phyloP scores from a whole-genome alignment of 805 yeast genomes.

The Myxozyma sirexii region DNA sequence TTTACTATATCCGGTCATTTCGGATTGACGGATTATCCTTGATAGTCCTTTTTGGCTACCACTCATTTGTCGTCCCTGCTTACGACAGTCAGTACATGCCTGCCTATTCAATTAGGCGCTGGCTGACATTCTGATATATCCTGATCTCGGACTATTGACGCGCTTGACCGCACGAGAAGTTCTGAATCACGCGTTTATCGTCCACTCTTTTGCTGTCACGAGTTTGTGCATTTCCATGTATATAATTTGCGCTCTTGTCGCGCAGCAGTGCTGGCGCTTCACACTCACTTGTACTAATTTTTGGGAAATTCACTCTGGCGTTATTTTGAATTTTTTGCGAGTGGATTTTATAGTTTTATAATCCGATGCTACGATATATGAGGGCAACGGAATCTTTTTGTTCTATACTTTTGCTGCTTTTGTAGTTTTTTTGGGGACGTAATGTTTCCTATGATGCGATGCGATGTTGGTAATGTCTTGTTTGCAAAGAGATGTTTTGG shows the following conservation, averaged over 20 bases:
- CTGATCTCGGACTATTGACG: background rate
- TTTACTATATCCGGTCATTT: too few species aligned
- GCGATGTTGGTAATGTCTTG: too few species aligned
- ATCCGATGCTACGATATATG: too few species aligned
- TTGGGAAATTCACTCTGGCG: background rate
- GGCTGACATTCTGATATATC: background rate
- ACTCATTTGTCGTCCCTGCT: background rate
- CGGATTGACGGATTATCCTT: background rate
- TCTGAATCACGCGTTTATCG: background rate
- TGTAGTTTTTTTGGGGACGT: background rate
- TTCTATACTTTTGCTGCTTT: background rate
- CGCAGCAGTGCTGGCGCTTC: background rate
- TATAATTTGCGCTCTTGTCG: background rate
- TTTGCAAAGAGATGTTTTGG: too few species aligned
- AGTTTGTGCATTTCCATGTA: background rate
- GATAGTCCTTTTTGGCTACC: background rate
- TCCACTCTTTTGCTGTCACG: background rate
- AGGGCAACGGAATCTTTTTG: too few species aligned
- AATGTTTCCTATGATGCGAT: too few species aligned
- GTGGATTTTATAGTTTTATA: background rate
- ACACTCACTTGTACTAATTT: background rate
- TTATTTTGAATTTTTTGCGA: background rate
- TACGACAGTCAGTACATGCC: background rate
- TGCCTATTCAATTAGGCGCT: too few species aligned
- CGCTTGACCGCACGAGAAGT: background rate